A percentile compares a stretch with the other conserved stretches of the same genome.
phyloP scores from a whole-genome alignment of 345 rosid species.

The Salix caprea region DNA sequence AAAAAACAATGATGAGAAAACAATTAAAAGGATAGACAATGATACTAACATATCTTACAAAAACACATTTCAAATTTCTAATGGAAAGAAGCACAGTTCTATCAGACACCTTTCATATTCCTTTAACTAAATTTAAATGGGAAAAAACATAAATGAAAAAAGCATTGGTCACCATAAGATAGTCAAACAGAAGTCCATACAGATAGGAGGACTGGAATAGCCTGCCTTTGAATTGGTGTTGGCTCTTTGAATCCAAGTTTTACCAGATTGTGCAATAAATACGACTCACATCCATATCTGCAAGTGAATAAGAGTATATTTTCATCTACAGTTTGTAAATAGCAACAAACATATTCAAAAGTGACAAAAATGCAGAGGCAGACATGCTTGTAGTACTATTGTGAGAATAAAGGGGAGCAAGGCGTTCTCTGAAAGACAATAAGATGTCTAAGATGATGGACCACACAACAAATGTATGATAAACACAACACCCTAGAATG shows the following conservation, averaged over 20 bases:
- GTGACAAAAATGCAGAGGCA: not conserved
- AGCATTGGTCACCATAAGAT: conserved; percentile 6
- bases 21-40: not conserved
- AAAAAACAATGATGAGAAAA: conserved; percentile 10
- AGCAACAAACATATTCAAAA: not conserved
- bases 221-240: conserved; percentile 97
- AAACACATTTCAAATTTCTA: not conserved
- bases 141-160: not conserved
- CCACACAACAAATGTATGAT: no score
- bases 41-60: not conserved
- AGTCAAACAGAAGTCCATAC: conserved; percentile 45
- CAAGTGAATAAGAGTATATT: not conserved
- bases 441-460: no score
- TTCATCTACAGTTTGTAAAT: not conserved
- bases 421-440: no score
- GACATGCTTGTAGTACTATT: no score
- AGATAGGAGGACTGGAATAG: conserved; percentile 78
- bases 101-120: not conserved
- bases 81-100: not conserved
- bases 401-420: no score
- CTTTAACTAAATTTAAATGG: not conserved
- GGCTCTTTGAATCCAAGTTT: conserved; percentile 91
- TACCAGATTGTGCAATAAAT: conserved; percentile 58
- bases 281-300: conserved; percentile 67
- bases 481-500: no score